Percentiles rank a stretch among this genome's conserved stretches.
phyloP scores from a whole-genome alignment of 257 asterid genomes.

The Mentha longifolia region DNA sequence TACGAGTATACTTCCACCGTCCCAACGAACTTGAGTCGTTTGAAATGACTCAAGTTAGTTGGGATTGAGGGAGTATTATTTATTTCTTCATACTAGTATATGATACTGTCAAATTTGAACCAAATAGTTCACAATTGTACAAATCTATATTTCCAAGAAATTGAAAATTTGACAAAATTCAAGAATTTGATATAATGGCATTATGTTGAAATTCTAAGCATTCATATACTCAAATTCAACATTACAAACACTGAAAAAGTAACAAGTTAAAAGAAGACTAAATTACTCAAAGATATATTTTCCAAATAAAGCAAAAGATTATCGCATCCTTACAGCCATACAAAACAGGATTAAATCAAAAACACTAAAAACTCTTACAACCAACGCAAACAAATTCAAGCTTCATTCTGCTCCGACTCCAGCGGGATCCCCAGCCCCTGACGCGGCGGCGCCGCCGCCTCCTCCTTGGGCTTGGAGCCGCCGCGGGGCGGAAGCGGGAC shows the following conservation, averaged over 20 bases:
- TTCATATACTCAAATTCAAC: neutral
- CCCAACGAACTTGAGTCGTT: too few species aligned
- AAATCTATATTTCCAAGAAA: neutral
- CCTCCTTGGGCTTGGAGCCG: constrained; percentile 35
- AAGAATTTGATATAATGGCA: neutral
- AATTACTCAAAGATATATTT: neutral
- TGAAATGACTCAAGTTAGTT: too few species aligned
- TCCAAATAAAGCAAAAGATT: neutral
- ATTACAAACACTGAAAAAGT: neutral
- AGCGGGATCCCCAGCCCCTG: constrained; percentile 57
- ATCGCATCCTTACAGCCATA: constrained; percentile 6
- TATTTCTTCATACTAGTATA: neutral
- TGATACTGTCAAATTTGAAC: neutral
- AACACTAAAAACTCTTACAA: constrained; percentile 27
- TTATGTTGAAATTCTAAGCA: neutral
- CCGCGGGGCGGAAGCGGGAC: constrained; percentile 50
- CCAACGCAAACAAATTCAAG: constrained; percentile 13
- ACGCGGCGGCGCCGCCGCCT: constrained; percentile 22
- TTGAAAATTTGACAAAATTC: neutral
- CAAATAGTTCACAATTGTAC: neutral
- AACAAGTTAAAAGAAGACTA: neutral
- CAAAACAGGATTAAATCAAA: neutral
- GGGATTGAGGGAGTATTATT: too few species aligned
- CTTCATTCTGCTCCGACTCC: constrained; percentile 42
- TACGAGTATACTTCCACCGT: too few species aligned